Conservation (phyloP, 805 yeast genomes). For the Ogataea nitratoaversa region DNA sequence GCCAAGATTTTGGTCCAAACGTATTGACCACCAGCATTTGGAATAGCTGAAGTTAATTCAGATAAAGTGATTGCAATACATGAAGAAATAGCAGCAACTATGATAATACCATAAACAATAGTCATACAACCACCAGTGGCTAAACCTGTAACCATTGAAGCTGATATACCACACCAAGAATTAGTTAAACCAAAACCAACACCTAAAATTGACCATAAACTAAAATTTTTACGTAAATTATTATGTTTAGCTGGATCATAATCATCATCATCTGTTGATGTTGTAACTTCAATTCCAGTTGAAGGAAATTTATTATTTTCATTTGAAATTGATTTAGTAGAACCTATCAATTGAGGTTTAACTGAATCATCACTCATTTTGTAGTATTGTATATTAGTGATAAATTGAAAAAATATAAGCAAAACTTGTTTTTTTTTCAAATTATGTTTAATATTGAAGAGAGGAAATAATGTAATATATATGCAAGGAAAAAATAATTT, state of each 20-base stretch:
- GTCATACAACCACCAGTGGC: slow-evolving; percentile 56
- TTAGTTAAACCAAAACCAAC: slow-evolving; percentile 59
- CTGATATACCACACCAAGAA: slow-evolving; percentile 59
- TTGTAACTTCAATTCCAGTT: not conserved
- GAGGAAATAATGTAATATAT: too few species aligned
- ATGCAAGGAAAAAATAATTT: too few species aligned
- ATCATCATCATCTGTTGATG: slow-evolving; percentile 11
- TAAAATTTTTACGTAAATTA: slow-evolving; percentile 33
- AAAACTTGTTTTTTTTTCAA: too few species aligned
- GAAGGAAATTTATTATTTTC: not conserved
- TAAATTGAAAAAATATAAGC: too few species aligned
- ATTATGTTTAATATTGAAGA: too few species aligned
- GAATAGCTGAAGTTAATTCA: slow-evolving; percentile 51
- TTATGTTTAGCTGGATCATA: slow-evolving; percentile 11
- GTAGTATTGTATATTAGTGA: too few species aligned
- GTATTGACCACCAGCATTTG: slow-evolving; percentile 57
- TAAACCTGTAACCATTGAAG: slow-evolving; percentile 51
- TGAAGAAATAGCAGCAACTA: slow-evolving; percentile 42
- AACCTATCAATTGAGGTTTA: too few species aligned
- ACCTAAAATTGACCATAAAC: slow-evolving; percentile 47
- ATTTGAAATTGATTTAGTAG: not conserved
- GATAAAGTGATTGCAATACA: slow-evolving; percentile 48
- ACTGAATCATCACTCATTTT: too few species aligned
- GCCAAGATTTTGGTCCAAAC: slow-evolving; percentile 56
- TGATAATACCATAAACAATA: slow-evolving; percentile 52